These are phyloP conservation scores for Mercurialis annua DNA, from an alignment of 345 rosid species.

Conservation along the genomic window DNA sequence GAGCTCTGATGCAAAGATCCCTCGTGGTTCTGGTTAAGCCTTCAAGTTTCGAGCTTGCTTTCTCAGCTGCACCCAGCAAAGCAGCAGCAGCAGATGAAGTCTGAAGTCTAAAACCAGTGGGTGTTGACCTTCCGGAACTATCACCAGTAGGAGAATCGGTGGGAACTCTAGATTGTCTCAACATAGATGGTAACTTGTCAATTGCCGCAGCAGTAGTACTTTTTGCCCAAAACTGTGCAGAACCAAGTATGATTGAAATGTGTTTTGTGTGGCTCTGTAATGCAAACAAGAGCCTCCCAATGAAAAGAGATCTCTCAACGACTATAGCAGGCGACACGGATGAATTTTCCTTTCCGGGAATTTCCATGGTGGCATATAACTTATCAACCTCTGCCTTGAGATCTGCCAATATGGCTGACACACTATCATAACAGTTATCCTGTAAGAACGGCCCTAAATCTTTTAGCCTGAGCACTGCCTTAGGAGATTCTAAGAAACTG, in stretches of 20 bases:
- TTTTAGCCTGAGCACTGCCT: slow-evolving; percentile 74
- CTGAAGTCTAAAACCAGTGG: slow-evolving; percentile 57
- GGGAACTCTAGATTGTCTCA: slow-evolving; percentile 55
- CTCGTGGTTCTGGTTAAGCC: slow-evolving; percentile 52
- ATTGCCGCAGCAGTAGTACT: slow-evolving; percentile 50
- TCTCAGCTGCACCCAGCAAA: slow-evolving; percentile 79
- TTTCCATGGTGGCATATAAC: slow-evolving; percentile 50
- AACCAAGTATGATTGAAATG: slow-evolving; percentile 76
- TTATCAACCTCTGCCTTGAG: slow-evolving; percentile 63
- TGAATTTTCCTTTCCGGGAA: slow-evolving; percentile 34
- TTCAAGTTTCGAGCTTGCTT: slow-evolving; percentile 66
- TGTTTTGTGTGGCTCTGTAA: slow-evolving; percentile 76
- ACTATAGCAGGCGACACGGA: slow-evolving; percentile 49
- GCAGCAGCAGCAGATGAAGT: slow-evolving; percentile 75
- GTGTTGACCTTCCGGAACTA: slow-evolving; percentile 49
- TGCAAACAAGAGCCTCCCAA: slow-evolving; percentile 91
- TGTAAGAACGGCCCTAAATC: slow-evolving; percentile 78
- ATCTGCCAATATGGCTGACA: slow-evolving; percentile 61
- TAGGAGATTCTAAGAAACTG: slow-evolving; percentile 88
- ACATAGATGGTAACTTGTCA: slow-evolving; percentile 62
- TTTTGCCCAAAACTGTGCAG: slow-evolving; percentile 93
- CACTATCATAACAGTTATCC: slow-evolving; percentile 70
- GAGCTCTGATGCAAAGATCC: slow-evolving; percentile 84
- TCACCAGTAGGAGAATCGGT: slow-evolving; percentile 41
- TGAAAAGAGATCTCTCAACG: slow-evolving; percentile 83